phyloP scores from a whole-genome alignment of 371 early-diverging fungal genomes.

The Furculomyces boomerangus region DNA sequence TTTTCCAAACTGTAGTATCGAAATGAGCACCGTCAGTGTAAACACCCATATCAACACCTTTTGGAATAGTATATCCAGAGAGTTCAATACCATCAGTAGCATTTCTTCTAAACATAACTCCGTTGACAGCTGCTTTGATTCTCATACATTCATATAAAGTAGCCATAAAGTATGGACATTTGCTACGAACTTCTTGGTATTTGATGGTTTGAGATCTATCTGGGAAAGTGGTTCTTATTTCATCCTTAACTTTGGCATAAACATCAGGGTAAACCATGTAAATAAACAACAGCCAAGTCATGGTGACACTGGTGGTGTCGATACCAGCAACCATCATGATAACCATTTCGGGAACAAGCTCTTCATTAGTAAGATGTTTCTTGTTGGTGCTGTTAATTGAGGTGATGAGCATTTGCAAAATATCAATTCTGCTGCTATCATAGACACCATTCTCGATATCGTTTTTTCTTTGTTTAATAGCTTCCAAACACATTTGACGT shows the following conservation, averaged over 20 bases:
- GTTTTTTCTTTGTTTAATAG: no score
- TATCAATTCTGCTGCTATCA: slow-evolving; percentile 1
- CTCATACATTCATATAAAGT: slow-evolving; percentile 19
- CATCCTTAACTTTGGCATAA: slow-evolving; percentile 8
- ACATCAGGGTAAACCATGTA: slow-evolving; percentile 13
- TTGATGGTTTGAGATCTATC: slow-evolving; percentile 5
- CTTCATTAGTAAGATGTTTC: background rate
- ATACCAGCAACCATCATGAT: no score
- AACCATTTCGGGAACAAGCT: slow-evolving; percentile 8
- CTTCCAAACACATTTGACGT: no score
- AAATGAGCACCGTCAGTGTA: no score
- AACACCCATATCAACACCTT: no score
- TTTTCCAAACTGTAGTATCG: slow-evolving; percentile 3
- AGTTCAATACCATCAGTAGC: slow-evolving; percentile 21
- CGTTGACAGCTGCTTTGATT: slow-evolving; percentile 12
- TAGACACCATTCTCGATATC: no score
- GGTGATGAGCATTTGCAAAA: slow-evolving; percentile 18
- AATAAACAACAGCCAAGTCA: slow-evolving; percentile 15
- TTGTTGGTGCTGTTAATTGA: slow-evolving; percentile 10
- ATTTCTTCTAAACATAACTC: slow-evolving; percentile 9
- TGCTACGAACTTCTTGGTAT: slow-evolving; percentile 5
- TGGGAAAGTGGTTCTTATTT: slow-evolving; percentile 10
- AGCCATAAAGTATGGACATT: slow-evolving; percentile 18
- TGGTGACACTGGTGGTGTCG: slow-evolving; percentile 13
- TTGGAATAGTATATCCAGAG: no score